Conservation (phyloP, 2,329 filamentous ascomycete genomes). For the Aspergillus versicolor region DNA sequence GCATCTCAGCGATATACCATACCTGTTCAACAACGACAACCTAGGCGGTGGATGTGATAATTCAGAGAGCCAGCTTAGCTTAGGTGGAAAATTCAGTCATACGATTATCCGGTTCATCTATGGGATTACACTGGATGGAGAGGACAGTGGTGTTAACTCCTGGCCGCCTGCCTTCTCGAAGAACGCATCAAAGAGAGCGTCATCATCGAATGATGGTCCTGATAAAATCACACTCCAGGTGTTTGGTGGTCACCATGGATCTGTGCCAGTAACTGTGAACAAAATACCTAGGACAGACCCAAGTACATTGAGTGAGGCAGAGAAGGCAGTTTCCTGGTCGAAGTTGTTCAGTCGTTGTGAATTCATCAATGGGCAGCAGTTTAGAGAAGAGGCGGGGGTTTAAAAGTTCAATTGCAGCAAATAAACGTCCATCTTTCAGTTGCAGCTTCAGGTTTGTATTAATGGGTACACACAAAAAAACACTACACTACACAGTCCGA, state of each 20-base stretch:
- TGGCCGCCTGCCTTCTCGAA: slow-evolving; percentile 5
- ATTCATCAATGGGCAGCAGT: slow-evolving; percentile 13
- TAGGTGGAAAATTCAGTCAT: slow-evolving; percentile 10
- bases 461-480: no score
- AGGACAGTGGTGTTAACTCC: neutral
- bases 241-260: slow-evolving; percentile 4
- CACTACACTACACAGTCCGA: no score
- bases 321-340: slow-evolving; percentile 8
- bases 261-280: neutral
- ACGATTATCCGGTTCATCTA: slow-evolving; percentile 10
- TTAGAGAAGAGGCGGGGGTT: slow-evolving; percentile 12
- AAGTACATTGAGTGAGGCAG: neutral
- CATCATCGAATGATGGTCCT: slow-evolving; percentile 1
- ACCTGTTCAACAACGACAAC: slow-evolving; percentile 23
- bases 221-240: no score
- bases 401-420: no score
- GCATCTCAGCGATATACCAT: slow-evolving; percentile 36
- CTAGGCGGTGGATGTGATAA: slow-evolving; percentile 12
- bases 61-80: slow-evolving; percentile 7
- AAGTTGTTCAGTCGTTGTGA: slow-evolving; percentile 12
- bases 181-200: neutral
- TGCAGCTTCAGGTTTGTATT: no score
- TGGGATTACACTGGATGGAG: neutral
- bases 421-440: no score
- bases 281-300: neutral